These are phyloP conservation scores for Colletotrichum cereale DNA, from an alignment of 2,329 filamentous ascomycete species.

Conservation along the genomic window DNA sequence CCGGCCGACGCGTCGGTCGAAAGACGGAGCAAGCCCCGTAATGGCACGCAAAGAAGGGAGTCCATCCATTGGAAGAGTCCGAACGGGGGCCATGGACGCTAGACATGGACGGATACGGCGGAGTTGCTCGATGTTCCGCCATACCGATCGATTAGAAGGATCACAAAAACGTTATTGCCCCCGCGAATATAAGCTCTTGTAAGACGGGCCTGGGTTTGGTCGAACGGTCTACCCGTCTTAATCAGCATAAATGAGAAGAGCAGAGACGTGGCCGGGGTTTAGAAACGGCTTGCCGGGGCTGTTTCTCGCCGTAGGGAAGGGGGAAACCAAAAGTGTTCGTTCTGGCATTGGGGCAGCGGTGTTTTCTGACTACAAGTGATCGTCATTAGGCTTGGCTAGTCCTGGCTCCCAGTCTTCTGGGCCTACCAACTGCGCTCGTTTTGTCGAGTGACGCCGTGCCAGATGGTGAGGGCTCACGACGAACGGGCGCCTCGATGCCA, in stretches of 20 bases:
- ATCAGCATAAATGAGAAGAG: background rate
- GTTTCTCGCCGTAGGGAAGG: background rate
- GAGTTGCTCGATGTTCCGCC: background rate
- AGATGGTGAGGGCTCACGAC: background rate
- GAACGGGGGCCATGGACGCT: background rate
- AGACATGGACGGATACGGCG: background rate
- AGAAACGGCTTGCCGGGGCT: background rate
- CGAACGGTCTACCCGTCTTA: background rate
- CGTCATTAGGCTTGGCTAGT: background rate
- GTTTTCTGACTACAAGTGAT: background rate
- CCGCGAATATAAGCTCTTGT: background rate
- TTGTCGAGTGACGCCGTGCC: background rate
- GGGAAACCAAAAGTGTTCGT: background rate
- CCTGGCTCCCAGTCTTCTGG: background rate
- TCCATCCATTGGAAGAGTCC: too few relatives aligned
- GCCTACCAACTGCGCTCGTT: background rate
- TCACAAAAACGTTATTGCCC: background rate
- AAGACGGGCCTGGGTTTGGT: conserved; percentile 1
- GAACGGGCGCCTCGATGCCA: background rate
- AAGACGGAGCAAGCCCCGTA: background rate
- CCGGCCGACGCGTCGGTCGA: background rate
- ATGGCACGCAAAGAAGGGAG: background rate
- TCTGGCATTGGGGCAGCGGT: background rate
- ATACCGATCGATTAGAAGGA: conserved; percentile 2
- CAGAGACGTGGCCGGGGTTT: background rate